Percentiles rank a stretch among this genome's conserved stretches.
Evolutionary conservation across 2,329 filamentous ascomycete species (phyloP).

Genomic region (Coniochaeta sp.): DNA sequence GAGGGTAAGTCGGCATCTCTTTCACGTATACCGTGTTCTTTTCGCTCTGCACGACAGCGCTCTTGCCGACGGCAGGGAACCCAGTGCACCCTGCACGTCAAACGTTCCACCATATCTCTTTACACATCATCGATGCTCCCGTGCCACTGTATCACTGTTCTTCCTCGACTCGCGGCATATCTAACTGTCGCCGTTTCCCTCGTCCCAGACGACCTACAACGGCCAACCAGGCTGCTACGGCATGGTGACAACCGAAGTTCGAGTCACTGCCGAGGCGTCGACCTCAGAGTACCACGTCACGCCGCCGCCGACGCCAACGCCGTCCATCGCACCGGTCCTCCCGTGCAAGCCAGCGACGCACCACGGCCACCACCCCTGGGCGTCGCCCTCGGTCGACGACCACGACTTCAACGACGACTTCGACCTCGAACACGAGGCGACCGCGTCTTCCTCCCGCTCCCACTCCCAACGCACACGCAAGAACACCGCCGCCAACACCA

Average conservation of each 20-base stretch:
- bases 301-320: slow-evolving; percentile 11
- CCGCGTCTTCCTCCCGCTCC: neutral
- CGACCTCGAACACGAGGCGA: neutral
- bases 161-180: neutral
- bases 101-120: neutral
- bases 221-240: slow-evolving; percentile 32
- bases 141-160: neutral
- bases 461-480: neutral
- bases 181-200: neutral
- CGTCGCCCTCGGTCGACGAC: neutral
- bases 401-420: neutral
- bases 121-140: neutral
- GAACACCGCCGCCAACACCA: neutral
- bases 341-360: slow-evolving; percentile 4
- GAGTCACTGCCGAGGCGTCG: slow-evolving; percentile 27
- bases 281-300: slow-evolving; percentile 10
- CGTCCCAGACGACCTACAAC: slow-evolving; percentile 12
- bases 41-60: neutral
- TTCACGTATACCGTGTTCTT: neutral
- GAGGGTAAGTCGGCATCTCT: slow-evolving; percentile 18
- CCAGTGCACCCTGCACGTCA: neutral
- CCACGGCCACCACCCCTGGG: slow-evolving; percentile 10
- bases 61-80: neutral
- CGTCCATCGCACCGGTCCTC: slow-evolving; percentile 13
- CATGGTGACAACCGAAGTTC: slow-evolving; percentile 46